Conservation (phyloP, 2,329 filamentous ascomycete genomes). For the Lasiodiplodia sp. region DNA sequence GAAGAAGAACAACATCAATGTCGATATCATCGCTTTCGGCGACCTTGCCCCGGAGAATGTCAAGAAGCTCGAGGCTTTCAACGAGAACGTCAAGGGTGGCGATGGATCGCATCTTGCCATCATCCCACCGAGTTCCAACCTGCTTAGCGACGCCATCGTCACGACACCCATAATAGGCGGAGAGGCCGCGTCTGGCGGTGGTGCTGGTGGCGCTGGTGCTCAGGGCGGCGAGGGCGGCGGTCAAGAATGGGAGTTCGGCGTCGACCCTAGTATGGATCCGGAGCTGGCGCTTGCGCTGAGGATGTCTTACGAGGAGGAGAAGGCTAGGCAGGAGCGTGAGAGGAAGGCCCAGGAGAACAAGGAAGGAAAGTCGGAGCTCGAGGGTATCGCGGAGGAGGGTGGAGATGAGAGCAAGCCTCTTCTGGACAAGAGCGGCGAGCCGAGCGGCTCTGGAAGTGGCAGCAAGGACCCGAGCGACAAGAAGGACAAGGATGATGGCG, state of each 20-base stretch:
- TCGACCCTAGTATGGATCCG: conserved; percentile 90
- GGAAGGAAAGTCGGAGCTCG: conserved; percentile 77
- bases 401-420: conserved; percentile 67
- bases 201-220: conserved; percentile 59
- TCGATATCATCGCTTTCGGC: conserved; percentile 95
- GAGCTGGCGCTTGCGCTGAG: conserved; percentile 92
- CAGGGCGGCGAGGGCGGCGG: conserved; percentile 62
- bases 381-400: conserved; percentile 73
- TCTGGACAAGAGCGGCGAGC: conserved; percentile 69
- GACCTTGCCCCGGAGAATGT: conserved; percentile 89
- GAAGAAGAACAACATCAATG: conserved; percentile 98
- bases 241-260: conserved; percentile 82
- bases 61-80: conserved; percentile 90
- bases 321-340: conserved; percentile 87
- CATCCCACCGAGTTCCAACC: conserved; percentile 87
- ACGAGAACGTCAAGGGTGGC: conserved; percentile 87
- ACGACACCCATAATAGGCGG: conserved; percentile 89
- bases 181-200: conserved; percentile 69
- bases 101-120: conserved; percentile 92
- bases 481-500: conserved; percentile 64
- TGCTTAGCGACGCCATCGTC: conserved; percentile 91
- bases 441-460: conserved; percentile 63
- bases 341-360: conserved; percentile 76
- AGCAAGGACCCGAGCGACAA: conserved; percentile 52
- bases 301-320: conserved; percentile 99